Evolutionary conservation across 2,329 filamentous ascomycete species (phyloP).

Genomic region (Stenocarpella maydis): DNA sequence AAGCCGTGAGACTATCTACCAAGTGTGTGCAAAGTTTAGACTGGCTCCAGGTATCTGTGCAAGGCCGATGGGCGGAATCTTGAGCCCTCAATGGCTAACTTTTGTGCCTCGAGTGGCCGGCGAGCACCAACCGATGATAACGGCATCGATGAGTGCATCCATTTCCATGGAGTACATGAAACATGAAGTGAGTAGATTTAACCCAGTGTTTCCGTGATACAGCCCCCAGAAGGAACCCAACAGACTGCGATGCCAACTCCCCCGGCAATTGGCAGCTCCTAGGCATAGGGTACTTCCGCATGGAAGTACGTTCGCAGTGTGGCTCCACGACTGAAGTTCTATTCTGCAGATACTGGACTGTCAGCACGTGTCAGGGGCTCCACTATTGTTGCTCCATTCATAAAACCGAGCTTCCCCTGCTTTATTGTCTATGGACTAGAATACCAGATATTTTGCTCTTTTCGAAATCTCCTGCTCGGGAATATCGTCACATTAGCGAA

Average conservation of each 20-base stretch:
- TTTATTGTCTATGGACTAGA: too few relatives aligned
- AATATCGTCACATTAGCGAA: too few relatives aligned
- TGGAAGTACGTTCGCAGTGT: neutral
- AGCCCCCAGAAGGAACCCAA: neutral
- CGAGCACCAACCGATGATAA: neutral
- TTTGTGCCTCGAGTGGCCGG: neutral
- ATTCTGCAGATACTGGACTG: neutral
- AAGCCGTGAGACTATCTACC: neutral
- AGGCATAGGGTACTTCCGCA: neutral
- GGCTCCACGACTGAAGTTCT: neutral
- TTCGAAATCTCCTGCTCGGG: too few relatives aligned
- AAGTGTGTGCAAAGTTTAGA: neutral
- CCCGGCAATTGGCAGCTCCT: too few relatives aligned
- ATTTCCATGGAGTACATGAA: conserved; percentile 15
- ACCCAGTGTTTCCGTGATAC: neutral
- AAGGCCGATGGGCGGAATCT: neutral
- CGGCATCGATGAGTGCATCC: conserved; percentile 2
- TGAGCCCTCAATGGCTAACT: neutral
- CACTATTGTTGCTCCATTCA: too few relatives aligned
- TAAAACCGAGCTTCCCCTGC: too few relatives aligned
- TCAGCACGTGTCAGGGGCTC: too few relatives aligned
- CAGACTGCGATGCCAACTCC: neutral
- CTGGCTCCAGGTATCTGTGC: neutral
- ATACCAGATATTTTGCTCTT: too few relatives aligned
- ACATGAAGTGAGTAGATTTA: neutral